Conservation (phyloP, 345 rosid species). For the Eucalyptus curtisii region DNA sequence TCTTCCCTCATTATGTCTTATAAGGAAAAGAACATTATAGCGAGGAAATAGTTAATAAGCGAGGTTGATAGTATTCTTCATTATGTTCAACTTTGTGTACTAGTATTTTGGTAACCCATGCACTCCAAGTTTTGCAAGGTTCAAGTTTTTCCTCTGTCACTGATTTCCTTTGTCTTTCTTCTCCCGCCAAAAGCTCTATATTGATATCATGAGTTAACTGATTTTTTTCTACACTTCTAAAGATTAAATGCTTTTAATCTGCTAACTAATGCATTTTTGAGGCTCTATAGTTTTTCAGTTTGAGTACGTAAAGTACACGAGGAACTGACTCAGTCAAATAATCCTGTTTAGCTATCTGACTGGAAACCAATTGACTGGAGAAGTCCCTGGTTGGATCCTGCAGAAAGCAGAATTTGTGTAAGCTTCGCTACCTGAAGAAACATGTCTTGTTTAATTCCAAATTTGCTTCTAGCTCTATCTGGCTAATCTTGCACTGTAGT, state of each 20-base stretch:
- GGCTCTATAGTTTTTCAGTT: not conserved
- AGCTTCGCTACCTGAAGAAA: not conserved
- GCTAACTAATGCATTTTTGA: not conserved
- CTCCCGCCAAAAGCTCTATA: too few species aligned
- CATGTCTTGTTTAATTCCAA: not conserved
- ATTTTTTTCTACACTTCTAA: too few species aligned
- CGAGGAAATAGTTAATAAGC: too few species aligned
- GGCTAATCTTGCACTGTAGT: not conserved
- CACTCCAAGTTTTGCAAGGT: too few species aligned
- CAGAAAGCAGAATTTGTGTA: not conserved
- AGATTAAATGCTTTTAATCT: not conserved
- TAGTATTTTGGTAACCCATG: too few species aligned
- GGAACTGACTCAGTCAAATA: not conserved
- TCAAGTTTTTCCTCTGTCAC: too few species aligned
- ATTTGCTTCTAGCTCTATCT: not conserved
- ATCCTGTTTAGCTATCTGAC: constrained; percentile 11
- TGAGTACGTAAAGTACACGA: not conserved
- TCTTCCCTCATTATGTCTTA: too few species aligned
- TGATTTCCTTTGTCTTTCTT: too few species aligned
- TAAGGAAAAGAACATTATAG: too few species aligned
- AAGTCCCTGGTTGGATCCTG: constrained; percentile 15
- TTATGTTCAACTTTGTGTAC: too few species aligned
- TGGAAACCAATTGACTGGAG: constrained; percentile 17
- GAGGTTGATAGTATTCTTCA: too few species aligned
- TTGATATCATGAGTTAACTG: too few species aligned